Conservation (phyloP, 2,329 filamentous ascomycete species). For the Pseudocercospora crystallina region DNA sequence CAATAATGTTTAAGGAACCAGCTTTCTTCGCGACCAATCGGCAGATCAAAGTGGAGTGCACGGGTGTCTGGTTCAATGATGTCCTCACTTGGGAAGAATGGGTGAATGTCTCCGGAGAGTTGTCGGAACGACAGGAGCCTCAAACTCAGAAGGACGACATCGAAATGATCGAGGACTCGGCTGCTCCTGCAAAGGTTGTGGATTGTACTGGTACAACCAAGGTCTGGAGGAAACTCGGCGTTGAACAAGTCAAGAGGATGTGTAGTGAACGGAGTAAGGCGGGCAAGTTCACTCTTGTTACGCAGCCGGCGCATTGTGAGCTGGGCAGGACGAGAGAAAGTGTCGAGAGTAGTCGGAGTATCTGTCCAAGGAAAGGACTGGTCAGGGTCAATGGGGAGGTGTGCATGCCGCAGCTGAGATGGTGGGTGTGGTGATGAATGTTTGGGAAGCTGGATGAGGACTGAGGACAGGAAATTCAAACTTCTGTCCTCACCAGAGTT, state of each 20-base stretch:
- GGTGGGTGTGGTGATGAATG: slow-evolving; percentile 24
- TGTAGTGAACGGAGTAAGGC: slow-evolving; percentile 11
- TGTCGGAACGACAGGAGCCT: neutral
- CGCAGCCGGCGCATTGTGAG: slow-evolving; percentile 20
- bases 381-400: slow-evolving; percentile 9
- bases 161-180: neutral
- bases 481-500: too few relatives aligned
- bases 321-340: slow-evolving; percentile 12
- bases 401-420: slow-evolving; percentile 16
- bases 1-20: slow-evolving; percentile 14
- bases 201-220: neutral
- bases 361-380: slow-evolving; percentile 22
- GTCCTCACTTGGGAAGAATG: slow-evolving; percentile 24
- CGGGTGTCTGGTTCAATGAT: slow-evolving; percentile 19
- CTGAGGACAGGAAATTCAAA: too few relatives aligned
- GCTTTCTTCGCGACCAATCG: slow-evolving; percentile 17
- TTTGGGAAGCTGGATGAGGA: too few relatives aligned
- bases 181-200: neutral
- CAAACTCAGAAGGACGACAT: neutral
- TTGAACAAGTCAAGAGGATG: slow-evolving; percentile 11
- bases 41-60: slow-evolving; percentile 18
- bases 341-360: slow-evolving; percentile 18
- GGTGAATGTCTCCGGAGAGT: neutral
- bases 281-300: slow-evolving; percentile 13
- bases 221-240: slow-evolving; percentile 12